Percentiles rank a stretch among this genome's conserved stretches.
These are phyloP conservation scores for Exophiala aquamarina DNA, from an alignment of 2,329 filamentous ascomycete species.

Conservation along the genomic window DNA sequence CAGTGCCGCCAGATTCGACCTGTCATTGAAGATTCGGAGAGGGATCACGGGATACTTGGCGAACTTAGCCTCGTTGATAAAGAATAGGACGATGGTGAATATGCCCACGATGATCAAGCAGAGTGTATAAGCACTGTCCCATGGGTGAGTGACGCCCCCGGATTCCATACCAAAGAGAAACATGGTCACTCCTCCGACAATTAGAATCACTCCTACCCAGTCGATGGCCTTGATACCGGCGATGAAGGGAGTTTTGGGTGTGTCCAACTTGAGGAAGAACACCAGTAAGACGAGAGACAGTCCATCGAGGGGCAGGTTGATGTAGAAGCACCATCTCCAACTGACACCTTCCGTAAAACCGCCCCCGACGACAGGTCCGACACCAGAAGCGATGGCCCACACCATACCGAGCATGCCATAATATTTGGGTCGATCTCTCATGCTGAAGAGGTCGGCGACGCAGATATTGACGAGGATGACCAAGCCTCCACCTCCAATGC, in stretches of 20 bases:
- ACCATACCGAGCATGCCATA: constrained; percentile 63
- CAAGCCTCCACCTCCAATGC: constrained; percentile 63
- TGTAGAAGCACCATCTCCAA: constrained; percentile 51
- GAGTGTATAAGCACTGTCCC: constrained; percentile 51
- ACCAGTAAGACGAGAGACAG: constrained; percentile 58
- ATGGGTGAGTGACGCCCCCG: constrained; percentile 60
- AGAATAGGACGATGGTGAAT: constrained; percentile 47
- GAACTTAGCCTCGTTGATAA: constrained; percentile 60
- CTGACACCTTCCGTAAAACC: constrained; percentile 41
- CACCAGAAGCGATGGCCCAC: constrained; percentile 60
- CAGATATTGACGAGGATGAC: constrained; percentile 64
- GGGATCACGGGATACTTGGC: constrained; percentile 66
- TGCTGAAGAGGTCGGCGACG: constrained; percentile 64
- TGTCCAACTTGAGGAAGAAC: constrained; percentile 62
- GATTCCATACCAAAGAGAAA: constrained; percentile 69
- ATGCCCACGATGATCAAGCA: constrained; percentile 50
- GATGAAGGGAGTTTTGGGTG: constrained; percentile 58
- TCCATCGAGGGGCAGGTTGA: constrained; percentile 64
- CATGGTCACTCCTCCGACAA: constrained; percentile 68
- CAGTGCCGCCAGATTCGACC: constrained; percentile 56
- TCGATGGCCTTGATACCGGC: constrained; percentile 62
- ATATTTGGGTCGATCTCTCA: constrained; percentile 59
- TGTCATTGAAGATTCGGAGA: constrained; percentile 40
- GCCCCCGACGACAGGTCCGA: constrained; percentile 51
- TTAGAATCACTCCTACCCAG: constrained; percentile 61